Percentiles rank a stretch among this genome's conserved stretches.
phyloP scores from a whole-genome alignment of 225 moss, liverwort and hornwort species.

The Sphagnum tenellum region DNA sequence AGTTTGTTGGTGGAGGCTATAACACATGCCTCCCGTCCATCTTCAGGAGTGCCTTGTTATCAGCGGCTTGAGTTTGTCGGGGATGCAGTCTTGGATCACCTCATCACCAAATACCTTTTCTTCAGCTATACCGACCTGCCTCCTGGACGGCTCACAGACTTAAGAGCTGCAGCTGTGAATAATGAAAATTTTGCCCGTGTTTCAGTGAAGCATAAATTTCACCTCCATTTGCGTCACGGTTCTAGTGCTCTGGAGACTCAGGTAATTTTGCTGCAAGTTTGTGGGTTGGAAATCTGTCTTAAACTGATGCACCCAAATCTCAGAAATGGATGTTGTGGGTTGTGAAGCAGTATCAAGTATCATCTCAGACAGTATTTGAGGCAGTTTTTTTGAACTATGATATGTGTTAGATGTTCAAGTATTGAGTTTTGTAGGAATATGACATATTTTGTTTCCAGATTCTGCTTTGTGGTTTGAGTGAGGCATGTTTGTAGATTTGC shows the following conservation, averaged over 20 bases:
- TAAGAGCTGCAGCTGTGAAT: slow-evolving; percentile 97
- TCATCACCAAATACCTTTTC: slow-evolving; percentile 82
- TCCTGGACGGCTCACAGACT: slow-evolving; percentile 91
- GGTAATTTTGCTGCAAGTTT: slow-evolving; percentile 21
- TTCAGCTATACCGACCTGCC: slow-evolving; percentile 97
- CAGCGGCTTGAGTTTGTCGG: slow-evolving; percentile 98
- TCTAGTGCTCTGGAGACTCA: slow-evolving; percentile 98
- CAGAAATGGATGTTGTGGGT: no score
- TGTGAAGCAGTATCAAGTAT: no score
- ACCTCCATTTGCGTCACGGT: slow-evolving; percentile 91
- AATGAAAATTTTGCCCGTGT: slow-evolving; percentile 98
- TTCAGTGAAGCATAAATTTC: slow-evolving; percentile 91
- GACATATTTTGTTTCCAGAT: not conserved
- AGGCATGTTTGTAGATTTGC: no score
- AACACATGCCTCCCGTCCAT: slow-evolving; percentile 96
- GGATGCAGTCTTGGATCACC: slow-evolving; percentile 92
- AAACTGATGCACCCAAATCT: no score
- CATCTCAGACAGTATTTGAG: no score
- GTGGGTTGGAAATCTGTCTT: not conserved
- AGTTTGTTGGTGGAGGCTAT: slow-evolving; percentile 96
- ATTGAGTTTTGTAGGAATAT: not conserved
- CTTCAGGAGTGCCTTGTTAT: slow-evolving; percentile 96
- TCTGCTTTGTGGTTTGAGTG: no score
- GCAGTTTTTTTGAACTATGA: no score
- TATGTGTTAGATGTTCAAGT: no score